These are phyloP conservation scores for Neopestalotiopsis clavispora DNA, from an alignment of 2,329 filamentous ascomycete genomes.

Conservation along the genomic window DNA sequence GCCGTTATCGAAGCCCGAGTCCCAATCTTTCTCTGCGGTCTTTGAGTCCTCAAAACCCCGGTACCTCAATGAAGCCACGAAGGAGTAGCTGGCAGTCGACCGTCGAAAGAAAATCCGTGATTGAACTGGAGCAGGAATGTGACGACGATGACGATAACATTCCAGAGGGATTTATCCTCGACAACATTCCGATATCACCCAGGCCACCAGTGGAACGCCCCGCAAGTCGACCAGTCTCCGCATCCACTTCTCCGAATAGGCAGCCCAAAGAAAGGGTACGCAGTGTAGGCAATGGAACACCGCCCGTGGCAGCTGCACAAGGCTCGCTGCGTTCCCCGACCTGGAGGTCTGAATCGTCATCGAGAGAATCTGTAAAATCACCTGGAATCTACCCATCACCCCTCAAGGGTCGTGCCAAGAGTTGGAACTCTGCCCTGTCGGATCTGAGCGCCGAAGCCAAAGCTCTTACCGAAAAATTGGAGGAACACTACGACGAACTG, in stretches of 20 bases:
- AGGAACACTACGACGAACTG: conserved; percentile 72
- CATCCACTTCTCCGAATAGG: conserved; percentile 59
- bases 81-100: conserved; percentile 76
- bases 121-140: conserved; percentile 77
- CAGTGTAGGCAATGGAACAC: conserved; percentile 68
- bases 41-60: conserved; percentile 49
- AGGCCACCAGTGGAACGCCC: conserved; percentile 62
- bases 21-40: conserved; percentile 46
- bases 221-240: conserved; percentile 57
- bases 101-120: conserved; percentile 66
- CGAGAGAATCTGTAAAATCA: conserved; percentile 37
- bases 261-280: conserved; percentile 55
- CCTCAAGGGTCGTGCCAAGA: conserved; percentile 65
- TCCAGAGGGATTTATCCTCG: conserved; percentile 77
- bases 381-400: conserved; percentile 44
- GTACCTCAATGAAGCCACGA: conserved; percentile 44
- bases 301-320: conserved; percentile 61
- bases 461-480: conserved; percentile 78
- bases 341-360: conserved; percentile 52
- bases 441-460: conserved; percentile 76
- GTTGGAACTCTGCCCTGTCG: conserved; percentile 74
- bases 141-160: conserved; percentile 75
- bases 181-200: conserved; percentile 85
- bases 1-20: conserved; percentile 56
- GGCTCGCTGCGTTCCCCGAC: conserved; percentile 63